Base-by-base conservation (phyloP, 164 flowering plant species). In the Dillenia suffruticosa region DNA sequence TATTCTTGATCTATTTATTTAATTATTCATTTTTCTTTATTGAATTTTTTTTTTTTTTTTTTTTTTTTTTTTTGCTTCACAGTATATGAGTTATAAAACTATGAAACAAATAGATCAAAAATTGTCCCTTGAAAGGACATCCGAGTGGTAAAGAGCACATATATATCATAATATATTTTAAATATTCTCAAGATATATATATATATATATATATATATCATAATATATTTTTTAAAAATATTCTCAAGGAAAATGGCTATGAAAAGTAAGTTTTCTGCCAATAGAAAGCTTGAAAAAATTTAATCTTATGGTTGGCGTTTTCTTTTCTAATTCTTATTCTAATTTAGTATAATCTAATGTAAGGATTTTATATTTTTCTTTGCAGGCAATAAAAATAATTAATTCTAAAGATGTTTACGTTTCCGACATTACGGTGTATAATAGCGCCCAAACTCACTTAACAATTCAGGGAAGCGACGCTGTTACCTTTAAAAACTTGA, bases 381-480 rank as follows among this genome's bases (percentile, higher is more conserved):
- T 51, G 43, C 32, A 63, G 66, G 66, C 66, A 13, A 17, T 63
- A 46, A 14, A 55, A 12, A 54, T 63, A 24, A 46, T 51, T 1
- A n/a, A 32, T 9, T 63, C 59, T 51, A 46, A 19, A 44, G 11
- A 49, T 3, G 61, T 64, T 49, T 47, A 50, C 7, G 48, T 64
- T 12, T 47, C 49, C 1, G 68, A 54, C 16, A 15, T 57, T 46
- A 64, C 12, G 12, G 24, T 24, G n/a, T 14, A 11, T 9, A 63
- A 67, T 49, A 66, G 74, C 61, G 61, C 67, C 12, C 51, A 44
- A 45, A 50, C 51, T 46, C 77, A 74, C 54, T 40, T 74, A 9
- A 54, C 47, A 1, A 11, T 74, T 1, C 46, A 40, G 22, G 52
- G 16, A 0, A 50, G 62, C 26, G 5, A 70, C 12, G 15, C 26